Base-by-base conservation (phyloP, 2,329 filamentous ascomycete genomes). In the Cladophialophora bantiana region DNA sequence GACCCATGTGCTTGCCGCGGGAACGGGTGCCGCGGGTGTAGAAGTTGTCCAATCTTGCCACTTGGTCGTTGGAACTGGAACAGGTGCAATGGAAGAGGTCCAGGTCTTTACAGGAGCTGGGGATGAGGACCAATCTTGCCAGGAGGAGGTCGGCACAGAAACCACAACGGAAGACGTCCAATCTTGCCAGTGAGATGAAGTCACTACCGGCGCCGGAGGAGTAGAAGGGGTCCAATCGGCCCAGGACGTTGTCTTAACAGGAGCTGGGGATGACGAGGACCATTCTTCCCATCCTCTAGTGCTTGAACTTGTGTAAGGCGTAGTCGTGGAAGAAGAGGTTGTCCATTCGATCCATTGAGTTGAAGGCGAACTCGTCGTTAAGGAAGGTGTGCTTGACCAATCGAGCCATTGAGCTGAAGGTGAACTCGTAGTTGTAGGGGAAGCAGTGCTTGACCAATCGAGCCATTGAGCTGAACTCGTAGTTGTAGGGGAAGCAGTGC, bases 131-230 rank as follows among this genome's bases (percentile, higher is more conserved):
- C 38, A 42, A 42, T 42, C 38, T 42, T 42, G 12, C 38, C 57
- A 18, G 65, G 48, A 35, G 58, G 35, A 57, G 62, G n/a, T 50
- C 53, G 12, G 13, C 3, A 42, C 15, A 13, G 26, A 26, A 26
- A 42, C 38, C 38, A 15, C 12, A 1, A 15, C 38, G 5, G 38
- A 5, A 42, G 36, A 26, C 12, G 3, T 42, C 64, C 64, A 62
- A 12, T 26, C 62, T 76, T 71, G 64, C 67, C 59, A 59, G 55
- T 50, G 65, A 64, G 57, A n/a, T 6, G 48, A 32, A 20, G 60
- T 55, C 48, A 42, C 32, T 15, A 62, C 35, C 31, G 59, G 59
- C 9, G 36, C 50, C 10, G 62, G 59, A 31, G 56, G 18, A 32
- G 50, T 26, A 2, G 26, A 52, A 40, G 36, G 13, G 13, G 36